A percentile compares a stretch with the other conserved stretches of the same genome.
Evolutionary conservation across 2,329 filamentous ascomycete genomes (phyloP).

Genomic region (Aspergillus ruber): DNA sequence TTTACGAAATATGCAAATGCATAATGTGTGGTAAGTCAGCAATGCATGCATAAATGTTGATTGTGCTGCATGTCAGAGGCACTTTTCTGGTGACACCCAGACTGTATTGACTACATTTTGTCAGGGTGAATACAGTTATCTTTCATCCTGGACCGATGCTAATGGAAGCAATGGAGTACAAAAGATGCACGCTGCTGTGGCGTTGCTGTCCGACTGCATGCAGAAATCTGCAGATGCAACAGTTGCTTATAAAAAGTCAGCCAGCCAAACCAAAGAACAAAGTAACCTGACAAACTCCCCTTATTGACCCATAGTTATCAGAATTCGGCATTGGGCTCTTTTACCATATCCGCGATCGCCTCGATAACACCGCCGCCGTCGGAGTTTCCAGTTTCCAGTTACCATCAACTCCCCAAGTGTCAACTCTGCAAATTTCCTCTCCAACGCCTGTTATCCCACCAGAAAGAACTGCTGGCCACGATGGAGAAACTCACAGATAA

Average conservation of each 20-base stretch:
- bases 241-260: too few species aligned
- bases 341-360: background rate
- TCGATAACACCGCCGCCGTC: background rate
- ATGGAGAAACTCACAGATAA: constrained; percentile 94
- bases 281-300: background rate
- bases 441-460: background rate
- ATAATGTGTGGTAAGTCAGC: background rate
- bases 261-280: background rate
- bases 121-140: too few species aligned
- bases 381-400: background rate
- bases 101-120: background rate
- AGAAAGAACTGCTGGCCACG: constrained; percentile 7
- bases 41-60: background rate
- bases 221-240: too few species aligned
- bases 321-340: background rate
- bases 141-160: too few species aligned
- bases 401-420: background rate
- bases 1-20: constrained; percentile 11
- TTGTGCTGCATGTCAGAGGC: background rate
- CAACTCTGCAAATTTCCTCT: background rate
- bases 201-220: too few species aligned
- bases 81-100: background rate
- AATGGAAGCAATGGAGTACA: too few species aligned
- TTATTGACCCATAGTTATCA: background rate
- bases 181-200: too few species aligned